phyloP scores from a whole-genome alignment of 768 basidiomycete species.

The Boletus rubescentipes region DNA sequence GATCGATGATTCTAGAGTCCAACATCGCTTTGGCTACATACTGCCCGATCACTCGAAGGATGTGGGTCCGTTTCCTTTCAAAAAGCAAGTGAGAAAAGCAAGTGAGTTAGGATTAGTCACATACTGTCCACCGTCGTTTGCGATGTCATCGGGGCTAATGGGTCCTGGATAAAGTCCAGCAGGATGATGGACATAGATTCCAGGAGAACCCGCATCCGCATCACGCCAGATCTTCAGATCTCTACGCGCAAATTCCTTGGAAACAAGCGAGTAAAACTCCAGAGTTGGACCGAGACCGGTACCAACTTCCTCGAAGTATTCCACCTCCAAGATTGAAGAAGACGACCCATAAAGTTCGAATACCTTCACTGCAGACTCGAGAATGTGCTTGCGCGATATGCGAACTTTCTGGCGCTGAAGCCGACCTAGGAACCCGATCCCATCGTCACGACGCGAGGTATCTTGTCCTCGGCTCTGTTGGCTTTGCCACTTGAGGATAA shows the following conservation, averaged over 20 bases:
- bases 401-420: conserved; percentile 95
- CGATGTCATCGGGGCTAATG: conserved; percentile 63
- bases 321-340: conserved; percentile 91
- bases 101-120: conserved; percentile 26
- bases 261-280: conserved; percentile 98
- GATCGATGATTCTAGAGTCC: conserved; percentile 95
- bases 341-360: conserved; percentile 96
- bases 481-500: conserved; percentile 94
- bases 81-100: background rate
- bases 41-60: conserved; percentile 89
- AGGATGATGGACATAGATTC: conserved; percentile 80
- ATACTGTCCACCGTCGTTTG: conserved; percentile 73
- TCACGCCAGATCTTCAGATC: conserved; percentile 92
- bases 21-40: conserved; percentile 97
- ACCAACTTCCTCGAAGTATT: conserved; percentile 99
- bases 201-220: conserved; percentile 60
- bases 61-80: conserved; percentile 77
- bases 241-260: conserved; percentile 88
- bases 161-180: conserved; percentile 88
- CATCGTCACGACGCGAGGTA: conserved; percentile 81
- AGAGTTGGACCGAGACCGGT: conserved; percentile 96
- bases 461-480: conserved; percentile 80
- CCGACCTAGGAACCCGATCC: conserved; percentile 88
- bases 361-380: conserved; percentile 95
- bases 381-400: conserved; percentile 89